Evolutionary conservation across 257 asterid genomes (phyloP).

Genomic region (Ophiorrhiza pumila): DNA sequence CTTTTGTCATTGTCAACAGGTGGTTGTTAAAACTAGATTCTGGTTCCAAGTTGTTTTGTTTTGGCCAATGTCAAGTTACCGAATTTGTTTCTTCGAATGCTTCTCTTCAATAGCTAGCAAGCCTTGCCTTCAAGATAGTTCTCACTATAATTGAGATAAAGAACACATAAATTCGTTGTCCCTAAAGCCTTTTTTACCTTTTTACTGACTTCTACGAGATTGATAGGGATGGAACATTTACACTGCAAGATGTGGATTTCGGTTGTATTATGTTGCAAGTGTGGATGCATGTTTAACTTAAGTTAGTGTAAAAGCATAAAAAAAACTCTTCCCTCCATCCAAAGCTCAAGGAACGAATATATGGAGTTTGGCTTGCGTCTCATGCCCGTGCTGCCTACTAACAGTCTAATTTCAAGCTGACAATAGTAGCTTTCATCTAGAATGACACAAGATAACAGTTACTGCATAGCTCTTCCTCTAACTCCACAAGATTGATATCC

Average conservation of each 20-base stretch:
- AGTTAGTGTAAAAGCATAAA: neutral
- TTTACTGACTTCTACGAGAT: neutral
- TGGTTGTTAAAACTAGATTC: too few relatives aligned
- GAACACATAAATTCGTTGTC: neutral
- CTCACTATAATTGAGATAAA: neutral
- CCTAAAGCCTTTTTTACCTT: neutral
- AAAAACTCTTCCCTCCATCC: too few relatives aligned
- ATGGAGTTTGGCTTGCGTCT: neutral
- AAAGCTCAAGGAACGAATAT: neutral
- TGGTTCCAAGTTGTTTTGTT: too few relatives aligned
- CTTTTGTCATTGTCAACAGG: too few relatives aligned
- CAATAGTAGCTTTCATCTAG: neutral
- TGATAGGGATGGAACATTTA: neutral
- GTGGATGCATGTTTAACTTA: neutral
- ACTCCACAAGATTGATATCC: neutral
- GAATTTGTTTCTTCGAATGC: too few relatives aligned
- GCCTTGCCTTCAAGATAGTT: neutral
- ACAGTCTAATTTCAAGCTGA: neutral
- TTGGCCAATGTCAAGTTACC: too few relatives aligned
- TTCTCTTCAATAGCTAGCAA: too few relatives aligned
- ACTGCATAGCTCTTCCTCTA: neutral
- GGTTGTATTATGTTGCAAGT: neutral
- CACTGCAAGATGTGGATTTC: neutral
- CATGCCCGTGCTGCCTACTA: neutral
- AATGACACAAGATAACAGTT: neutral